Conservation (phyloP, 257 asterid genomes). For the Nemophila menziesii region DNA sequence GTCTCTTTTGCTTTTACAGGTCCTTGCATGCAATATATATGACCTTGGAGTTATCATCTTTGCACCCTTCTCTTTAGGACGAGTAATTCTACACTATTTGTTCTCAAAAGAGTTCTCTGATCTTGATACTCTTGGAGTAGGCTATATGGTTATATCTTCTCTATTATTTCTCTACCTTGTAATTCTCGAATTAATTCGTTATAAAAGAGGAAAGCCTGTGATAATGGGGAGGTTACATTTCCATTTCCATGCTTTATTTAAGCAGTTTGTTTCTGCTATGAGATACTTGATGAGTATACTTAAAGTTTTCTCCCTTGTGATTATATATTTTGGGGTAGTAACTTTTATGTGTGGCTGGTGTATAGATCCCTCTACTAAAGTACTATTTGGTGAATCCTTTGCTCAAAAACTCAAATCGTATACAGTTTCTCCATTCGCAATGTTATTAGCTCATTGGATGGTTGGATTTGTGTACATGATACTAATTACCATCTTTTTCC, state of each 20-base stretch:
- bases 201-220: conserved; percentile 89
- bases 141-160: conserved; percentile 72
- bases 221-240: conserved; percentile 89
- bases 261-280: conserved; percentile 86
- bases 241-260: conserved; percentile 83
- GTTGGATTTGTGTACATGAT: conserved; percentile 96
- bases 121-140: conserved; percentile 95
- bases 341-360: conserved; percentile 99
- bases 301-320: conserved; percentile 93
- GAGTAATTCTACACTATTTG: no score
- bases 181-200: conserved; percentile 63
- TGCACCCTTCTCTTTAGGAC: no score
- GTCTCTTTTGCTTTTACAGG: no score
- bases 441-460: conserved; percentile 98
- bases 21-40: no score
- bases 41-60: no score
- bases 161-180: conserved; percentile 75
- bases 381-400: conserved; percentile 87
- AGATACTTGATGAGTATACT: conserved; percentile 96
- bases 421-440: conserved; percentile 86
- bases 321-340: conserved; percentile 92
- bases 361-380: conserved; percentile 91
- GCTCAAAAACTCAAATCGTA: conserved; percentile 91
- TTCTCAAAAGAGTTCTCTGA: no score
- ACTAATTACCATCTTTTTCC: conserved; percentile 95